Evolutionary conservation across 768 basidiomycete species (phyloP), one percentile per base, ranked within the genome.

Genomic region (Tubosaeta sp.): DNA sequence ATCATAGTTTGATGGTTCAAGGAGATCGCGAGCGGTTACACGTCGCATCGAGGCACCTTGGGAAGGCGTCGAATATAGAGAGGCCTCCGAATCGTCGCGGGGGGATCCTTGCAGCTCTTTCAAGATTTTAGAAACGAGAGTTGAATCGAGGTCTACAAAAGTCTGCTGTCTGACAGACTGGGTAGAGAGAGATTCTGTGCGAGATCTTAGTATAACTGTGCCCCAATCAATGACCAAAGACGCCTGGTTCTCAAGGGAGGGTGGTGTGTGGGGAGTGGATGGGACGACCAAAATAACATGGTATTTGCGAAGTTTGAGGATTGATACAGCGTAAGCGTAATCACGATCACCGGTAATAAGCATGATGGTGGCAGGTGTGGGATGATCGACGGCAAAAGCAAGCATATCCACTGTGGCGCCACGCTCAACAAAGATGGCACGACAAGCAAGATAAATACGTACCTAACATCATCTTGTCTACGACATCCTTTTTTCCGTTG

Each of bases 331-430:
- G 60, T 85, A 86, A 5, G 79, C 77, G 57, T 85, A 81, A 62
- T 86, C 85, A 38, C 83, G 74, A 65, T 88, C 84, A 16, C 80
- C 83, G 0, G 85, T 76, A 58, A 88, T 82, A 34, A 88, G 70
- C 41, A 86, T 66, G 57, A 85, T 68, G 14, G 83, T 84, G 26
- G 76, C 61, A 52, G 78, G 76, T 3, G 75, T 52, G 4, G 76
- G 69, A 56, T 79, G 76, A 67, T 87, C 85, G 59, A 84, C 77
- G n/a, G 81, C 84, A 62, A 81, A 78, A 7, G 79, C 73, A 51
- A 88, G 68, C 75, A 88, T 81, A 59, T 88, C 86, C 43, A 83
- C 86, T 86, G 22, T 62, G 9, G 19, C 41, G 43, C 34, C 39
- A 46, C 31, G 37, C 35, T 57, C 22, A 55, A 52, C 42, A 38